A percentile compares a stretch with the other conserved stretches of the same genome.
Conservation (phyloP, 1,284 basidiomycete genomes). For the Coriolopsis trogii region DNA sequence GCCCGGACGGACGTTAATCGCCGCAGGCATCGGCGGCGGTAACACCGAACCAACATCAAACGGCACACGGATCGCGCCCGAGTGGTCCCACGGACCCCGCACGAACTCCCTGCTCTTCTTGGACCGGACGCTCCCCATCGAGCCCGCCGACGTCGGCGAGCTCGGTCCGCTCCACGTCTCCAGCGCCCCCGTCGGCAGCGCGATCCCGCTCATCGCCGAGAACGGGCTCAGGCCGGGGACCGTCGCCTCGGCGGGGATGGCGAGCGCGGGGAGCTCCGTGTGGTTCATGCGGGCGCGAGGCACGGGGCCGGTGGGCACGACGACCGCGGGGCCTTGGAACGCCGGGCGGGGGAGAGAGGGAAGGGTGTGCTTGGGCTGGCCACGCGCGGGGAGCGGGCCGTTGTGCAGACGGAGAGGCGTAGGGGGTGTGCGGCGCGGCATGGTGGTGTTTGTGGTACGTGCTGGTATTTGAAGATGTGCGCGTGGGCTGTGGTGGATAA, state of each 20-base stretch:
- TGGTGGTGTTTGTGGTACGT: conserved; percentile 10
- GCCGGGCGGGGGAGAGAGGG: conserved; percentile 35
- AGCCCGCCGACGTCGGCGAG: conserved; percentile 29
- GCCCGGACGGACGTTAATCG: conserved; percentile 26
- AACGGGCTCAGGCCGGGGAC: neutral
- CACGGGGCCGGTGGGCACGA: conserved; percentile 19
- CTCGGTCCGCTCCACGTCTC: conserved; percentile 23
- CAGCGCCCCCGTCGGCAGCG: neutral
- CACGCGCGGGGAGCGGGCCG: conserved; percentile 34
- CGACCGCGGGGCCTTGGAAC: conserved; percentile 27
- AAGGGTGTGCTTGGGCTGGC: conserved; percentile 34
- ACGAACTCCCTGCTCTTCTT: conserved; percentile 22
- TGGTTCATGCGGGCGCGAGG: conserved; percentile 28
- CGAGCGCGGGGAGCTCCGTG: conserved; percentile 21
- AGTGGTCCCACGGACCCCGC: conserved; percentile 37
- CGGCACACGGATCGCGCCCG: conserved; percentile 29
- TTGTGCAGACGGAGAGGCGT: conserved; percentile 33
- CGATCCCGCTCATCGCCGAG: neutral
- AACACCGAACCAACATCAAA: conserved; percentile 32
- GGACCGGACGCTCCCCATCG: conserved; percentile 13
- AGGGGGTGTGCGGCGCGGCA: conserved; percentile 33
- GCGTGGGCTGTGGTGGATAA: conserved; percentile 1
- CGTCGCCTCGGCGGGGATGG: conserved; percentile 15
- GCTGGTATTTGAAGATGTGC: neutral
- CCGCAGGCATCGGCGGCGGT: conserved; percentile 30